A percentile compares a stretch with the other conserved stretches of the same genome.
These are phyloP conservation scores for Pyrus pyrifolia DNA, from an alignment of 306 rosid genomes.

Conservation along the genomic window DNA sequence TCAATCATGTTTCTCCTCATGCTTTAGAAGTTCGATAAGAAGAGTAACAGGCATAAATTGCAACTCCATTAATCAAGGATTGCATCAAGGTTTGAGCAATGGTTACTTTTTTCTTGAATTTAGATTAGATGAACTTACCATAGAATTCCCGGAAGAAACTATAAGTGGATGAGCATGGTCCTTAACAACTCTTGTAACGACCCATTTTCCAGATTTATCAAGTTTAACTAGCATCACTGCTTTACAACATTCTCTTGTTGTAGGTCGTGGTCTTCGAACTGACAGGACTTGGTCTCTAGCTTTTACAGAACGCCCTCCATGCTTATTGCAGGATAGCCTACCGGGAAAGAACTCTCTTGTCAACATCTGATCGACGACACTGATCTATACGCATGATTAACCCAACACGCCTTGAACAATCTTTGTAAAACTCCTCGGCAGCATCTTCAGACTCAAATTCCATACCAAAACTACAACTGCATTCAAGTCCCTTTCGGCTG, in stretches of 20 bases:
- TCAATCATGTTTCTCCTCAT: not conserved
- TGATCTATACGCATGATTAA: not conserved
- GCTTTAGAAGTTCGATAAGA: not conserved
- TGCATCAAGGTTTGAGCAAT: not conserved
- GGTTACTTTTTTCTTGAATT: not conserved
- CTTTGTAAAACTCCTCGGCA: not conserved
- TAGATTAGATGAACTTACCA: slow-evolving; percentile 3
- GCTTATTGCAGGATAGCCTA: not conserved
- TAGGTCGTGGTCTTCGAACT: slow-evolving; percentile 21
- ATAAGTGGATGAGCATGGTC: slow-evolving; percentile 9
- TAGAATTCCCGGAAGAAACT: not conserved
- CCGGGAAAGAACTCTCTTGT: slow-evolving; percentile 7
- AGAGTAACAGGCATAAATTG: not conserved
- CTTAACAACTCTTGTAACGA: slow-evolving; percentile 32
- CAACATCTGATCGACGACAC: not conserved
- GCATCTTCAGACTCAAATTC: slow-evolving; percentile 6
- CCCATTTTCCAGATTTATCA: slow-evolving; percentile 33
- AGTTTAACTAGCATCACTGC: slow-evolving; percentile 37
- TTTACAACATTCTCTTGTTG: slow-evolving; percentile 40
- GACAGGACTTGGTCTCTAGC: slow-evolving; percentile 9
- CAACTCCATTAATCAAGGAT: not conserved
- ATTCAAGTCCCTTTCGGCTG: not conserved
- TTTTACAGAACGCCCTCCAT: not conserved
- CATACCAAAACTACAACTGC: not conserved
- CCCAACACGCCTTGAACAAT: not conserved